Conservation (phyloP, 495 filamentous ascomycete species). For the Hypoxylon fragiforme region DNA sequence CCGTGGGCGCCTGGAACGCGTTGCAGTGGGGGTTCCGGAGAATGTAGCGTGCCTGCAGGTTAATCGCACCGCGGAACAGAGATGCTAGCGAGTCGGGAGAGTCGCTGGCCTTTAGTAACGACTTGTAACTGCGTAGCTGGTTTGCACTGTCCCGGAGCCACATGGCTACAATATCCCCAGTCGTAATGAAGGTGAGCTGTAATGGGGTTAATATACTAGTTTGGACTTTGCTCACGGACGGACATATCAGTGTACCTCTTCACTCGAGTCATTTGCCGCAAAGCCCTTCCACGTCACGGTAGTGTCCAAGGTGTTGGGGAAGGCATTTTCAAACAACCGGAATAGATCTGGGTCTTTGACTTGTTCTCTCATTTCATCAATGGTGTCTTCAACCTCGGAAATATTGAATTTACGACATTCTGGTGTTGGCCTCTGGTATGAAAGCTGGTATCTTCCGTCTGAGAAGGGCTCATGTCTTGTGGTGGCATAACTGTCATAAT, state of each 20-base stretch:
- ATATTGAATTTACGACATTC: constrained; percentile 66
- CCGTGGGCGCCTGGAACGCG: constrained; percentile 63
- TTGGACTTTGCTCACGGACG: constrained; percentile 46
- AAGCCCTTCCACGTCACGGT: constrained; percentile 66
- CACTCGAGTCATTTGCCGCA: constrained; percentile 47
- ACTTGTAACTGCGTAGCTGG: constrained; percentile 66
- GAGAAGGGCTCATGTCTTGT: constrained; percentile 50
- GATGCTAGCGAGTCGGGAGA: constrained; percentile 55
- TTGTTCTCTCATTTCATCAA: constrained; percentile 49
- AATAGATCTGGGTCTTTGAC: constrained; percentile 67
- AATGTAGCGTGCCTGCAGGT: constrained; percentile 66
- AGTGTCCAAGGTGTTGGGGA: constrained; percentile 70
- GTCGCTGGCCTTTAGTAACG: constrained; percentile 53
- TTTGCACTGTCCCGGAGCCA: constrained; percentile 72
- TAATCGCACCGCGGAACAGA: constrained; percentile 66
- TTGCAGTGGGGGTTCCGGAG: constrained; percentile 65
- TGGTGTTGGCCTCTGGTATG: constrained; percentile 58
- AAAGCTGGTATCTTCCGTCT: constrained; percentile 49
- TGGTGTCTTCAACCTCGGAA: constrained; percentile 55
- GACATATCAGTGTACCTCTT: constrained; percentile 39
- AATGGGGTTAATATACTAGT: constrained; percentile 38
- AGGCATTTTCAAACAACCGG: constrained; percentile 66
- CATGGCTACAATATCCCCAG: constrained; percentile 72
- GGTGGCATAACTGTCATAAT: constrained; percentile 55
- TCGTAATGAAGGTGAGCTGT: constrained; percentile 53